Conservation (phyloP, 164 flowering plant genomes). For the Piper longum region DNA sequence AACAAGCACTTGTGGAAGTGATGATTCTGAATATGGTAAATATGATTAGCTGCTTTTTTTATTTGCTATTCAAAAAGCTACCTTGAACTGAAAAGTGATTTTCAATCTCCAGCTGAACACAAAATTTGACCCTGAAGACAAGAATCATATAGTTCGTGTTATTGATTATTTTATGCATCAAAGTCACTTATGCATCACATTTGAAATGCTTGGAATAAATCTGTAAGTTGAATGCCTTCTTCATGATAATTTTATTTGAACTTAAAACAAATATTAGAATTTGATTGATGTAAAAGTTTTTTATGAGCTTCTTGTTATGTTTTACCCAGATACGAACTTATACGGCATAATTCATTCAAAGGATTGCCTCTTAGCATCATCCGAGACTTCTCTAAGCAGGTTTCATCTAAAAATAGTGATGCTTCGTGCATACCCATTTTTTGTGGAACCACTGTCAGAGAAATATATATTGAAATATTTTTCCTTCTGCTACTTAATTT, state of each 20-base stretch:
- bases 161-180: conserved; percentile 79
- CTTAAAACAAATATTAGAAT: neutral
- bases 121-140: conserved; percentile 92
- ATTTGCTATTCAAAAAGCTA: neutral
- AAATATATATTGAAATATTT: neutral
- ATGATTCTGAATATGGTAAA: conserved; percentile 67
- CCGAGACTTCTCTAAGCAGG: conserved; percentile 94
- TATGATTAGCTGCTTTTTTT: neutral
- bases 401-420: conserved; percentile 6
- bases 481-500: neutral
- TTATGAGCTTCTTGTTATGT: conserved; percentile 4
- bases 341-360: conserved; percentile 74
- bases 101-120: conserved; percentile 60
- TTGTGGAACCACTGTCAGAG: neutral
- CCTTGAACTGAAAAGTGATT: neutral
- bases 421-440: neutral
- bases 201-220: conserved; percentile 86
- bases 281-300: neutral
- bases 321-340: conserved; percentile 66
- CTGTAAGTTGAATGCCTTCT: conserved; percentile 45
- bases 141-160: conserved; percentile 94
- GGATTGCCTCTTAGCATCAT: conserved; percentile 83
- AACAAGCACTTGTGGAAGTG: conserved; percentile 98
- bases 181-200: conserved; percentile 85
- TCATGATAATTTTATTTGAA: neutral